Evolutionary conservation across 108 stramenopile species (phyloP).

Genomic region (Cyclotella kingstonii): DNA sequence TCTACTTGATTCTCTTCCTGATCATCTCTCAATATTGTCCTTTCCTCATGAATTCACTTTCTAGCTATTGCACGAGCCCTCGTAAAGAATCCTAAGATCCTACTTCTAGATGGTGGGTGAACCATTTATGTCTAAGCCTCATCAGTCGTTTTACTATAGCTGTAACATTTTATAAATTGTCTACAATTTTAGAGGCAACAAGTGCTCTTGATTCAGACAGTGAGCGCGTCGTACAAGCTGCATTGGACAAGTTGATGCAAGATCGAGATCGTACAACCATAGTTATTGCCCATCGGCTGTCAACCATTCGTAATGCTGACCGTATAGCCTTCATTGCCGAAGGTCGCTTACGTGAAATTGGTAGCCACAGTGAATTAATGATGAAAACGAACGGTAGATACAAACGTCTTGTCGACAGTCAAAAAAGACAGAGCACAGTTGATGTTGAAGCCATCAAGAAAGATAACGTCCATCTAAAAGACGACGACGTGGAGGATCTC

Average conservation of each 20-base stretch:
- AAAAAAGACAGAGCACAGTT: slow-evolving; percentile 26
- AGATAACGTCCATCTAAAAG: slow-evolving; percentile 12
- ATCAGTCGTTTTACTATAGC: background rate
- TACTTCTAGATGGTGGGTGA: slow-evolving; percentile 64
- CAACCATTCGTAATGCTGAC: slow-evolving; percentile 83
- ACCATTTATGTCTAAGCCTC: background rate
- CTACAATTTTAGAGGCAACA: slow-evolving; percentile 10
- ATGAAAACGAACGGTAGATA: slow-evolving; percentile 54
- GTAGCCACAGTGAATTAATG: slow-evolving; percentile 55
- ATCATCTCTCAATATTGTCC: too few species aligned
- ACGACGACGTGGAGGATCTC: slow-evolving; percentile 37
- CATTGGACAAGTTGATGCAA: slow-evolving; percentile 78
- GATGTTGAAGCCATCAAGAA: slow-evolving; percentile 19
- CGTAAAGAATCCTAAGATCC: slow-evolving; percentile 73
- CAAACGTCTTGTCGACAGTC: slow-evolving; percentile 49
- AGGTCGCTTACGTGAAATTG: slow-evolving; percentile 63
- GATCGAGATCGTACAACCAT: slow-evolving; percentile 62
- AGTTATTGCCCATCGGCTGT: slow-evolving; percentile 84
- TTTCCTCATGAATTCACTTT: too few species aligned
- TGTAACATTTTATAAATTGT: slow-evolving; percentile 1
- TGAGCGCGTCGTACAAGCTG: slow-evolving; percentile 83
- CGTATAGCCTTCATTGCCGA: slow-evolving; percentile 69
- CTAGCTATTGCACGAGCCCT: slow-evolving; percentile 92
- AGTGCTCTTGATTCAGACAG: slow-evolving; percentile 79
- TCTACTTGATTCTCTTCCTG: too few species aligned